Evolutionary conservation across 108 stramenopile genomes (phyloP).

Genomic region (Cylindrotheca closterium): DNA sequence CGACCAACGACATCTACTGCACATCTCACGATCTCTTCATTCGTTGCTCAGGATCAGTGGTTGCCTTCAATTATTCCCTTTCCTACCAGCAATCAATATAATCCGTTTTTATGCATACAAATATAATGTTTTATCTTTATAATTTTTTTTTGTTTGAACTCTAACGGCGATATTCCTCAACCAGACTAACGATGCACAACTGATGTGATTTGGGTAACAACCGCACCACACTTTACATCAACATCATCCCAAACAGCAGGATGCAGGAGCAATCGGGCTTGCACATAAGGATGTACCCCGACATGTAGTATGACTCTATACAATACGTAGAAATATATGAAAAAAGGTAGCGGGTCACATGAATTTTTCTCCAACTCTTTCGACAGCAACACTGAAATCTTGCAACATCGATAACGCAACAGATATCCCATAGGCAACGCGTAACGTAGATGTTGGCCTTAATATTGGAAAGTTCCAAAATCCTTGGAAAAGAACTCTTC

Average conservation of each 20-base stretch:
- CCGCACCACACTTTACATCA: constrained; percentile 17
- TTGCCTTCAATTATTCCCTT: too few relatives aligned
- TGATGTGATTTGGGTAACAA: constrained; percentile 32
- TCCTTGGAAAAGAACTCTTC: neutral
- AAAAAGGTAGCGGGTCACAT: neutral
- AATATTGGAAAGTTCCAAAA: neutral
- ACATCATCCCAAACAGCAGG: constrained; percentile 28
- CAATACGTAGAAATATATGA: neutral
- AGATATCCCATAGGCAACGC: neutral
- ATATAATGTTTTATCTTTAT: too few relatives aligned
- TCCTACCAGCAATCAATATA: too few relatives aligned
- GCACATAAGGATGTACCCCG: neutral
- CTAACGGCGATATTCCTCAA: neutral
- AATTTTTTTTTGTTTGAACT: too few relatives aligned
- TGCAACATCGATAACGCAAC: constrained; percentile 2
- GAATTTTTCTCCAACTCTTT: neutral
- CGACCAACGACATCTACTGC: too few relatives aligned
- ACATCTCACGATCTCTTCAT: too few relatives aligned
- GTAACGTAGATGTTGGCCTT: neutral
- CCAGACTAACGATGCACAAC: neutral
- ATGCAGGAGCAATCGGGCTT: constrained; percentile 13
- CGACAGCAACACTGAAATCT: neutral
- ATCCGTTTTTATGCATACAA: too few relatives aligned
- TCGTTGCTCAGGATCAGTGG: too few relatives aligned
- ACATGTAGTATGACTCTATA: neutral